These are phyloP conservation scores for Penicillium sp. DNA, from an alignment of 2,329 filamentous ascomycete genomes.

Conservation along the genomic window DNA sequence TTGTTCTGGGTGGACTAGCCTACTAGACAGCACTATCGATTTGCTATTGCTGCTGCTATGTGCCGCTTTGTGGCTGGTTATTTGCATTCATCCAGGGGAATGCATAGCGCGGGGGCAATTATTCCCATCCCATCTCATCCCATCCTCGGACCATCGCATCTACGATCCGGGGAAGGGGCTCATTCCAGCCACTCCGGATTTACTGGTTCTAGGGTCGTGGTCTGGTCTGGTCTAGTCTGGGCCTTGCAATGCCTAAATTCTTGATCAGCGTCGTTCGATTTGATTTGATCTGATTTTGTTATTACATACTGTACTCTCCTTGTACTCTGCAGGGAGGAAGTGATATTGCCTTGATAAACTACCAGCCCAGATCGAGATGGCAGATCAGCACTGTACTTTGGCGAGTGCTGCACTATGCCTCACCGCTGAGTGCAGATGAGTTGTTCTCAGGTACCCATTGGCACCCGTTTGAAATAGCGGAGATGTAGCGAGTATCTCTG, in stretches of 20 bases:
- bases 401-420: no score
- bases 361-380: no score
- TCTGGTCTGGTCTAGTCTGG: no score
- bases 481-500: background rate
- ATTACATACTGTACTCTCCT: no score
- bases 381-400: no score
- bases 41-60: background rate
- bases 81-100: no score
- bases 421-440: background rate
- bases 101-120: background rate
- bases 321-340: no score
- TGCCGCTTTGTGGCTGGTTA: background rate
- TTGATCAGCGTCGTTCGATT: background rate
- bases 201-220: constrained; percentile 16
- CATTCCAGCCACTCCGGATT: constrained; percentile 8
- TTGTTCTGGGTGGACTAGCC: background rate
- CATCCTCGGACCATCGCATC: background rate
- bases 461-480: background rate
- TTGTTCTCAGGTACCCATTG: background rate
- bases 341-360: no score
- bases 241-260: background rate
- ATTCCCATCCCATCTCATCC: no score
- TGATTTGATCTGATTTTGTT: no score
- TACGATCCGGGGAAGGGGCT: background rate
- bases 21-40: background rate